Conservation (phyloP, 306 rosid species). For the Lupinus albus region DNA sequence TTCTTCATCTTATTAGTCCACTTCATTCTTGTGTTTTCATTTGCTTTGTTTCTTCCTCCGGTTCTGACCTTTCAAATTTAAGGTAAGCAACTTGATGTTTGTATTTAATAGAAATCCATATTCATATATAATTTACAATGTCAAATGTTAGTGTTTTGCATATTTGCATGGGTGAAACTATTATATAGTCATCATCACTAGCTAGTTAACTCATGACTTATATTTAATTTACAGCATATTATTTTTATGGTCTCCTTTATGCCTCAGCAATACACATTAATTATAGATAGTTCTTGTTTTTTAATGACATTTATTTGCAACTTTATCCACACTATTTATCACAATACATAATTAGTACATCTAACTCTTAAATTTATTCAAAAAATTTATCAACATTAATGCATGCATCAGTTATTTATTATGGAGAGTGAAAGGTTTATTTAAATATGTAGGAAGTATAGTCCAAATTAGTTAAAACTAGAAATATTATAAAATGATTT, state of each 20-base stretch:
- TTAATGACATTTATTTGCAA: neutral
- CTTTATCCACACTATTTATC: neutral
- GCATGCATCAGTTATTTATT: no score
- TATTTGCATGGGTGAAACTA: constrained; percentile 35
- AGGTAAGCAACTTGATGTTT: constrained; percentile 34
- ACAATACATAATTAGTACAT: constrained; percentile 21
- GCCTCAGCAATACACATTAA: constrained; percentile 10
- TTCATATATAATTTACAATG: constrained; percentile 41
- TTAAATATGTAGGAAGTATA: no score
- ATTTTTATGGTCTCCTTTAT: constrained; percentile 27
- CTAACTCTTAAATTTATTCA: no score
- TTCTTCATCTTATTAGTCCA: no score
- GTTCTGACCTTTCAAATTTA: constrained; percentile 13
- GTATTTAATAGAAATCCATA: constrained; percentile 14
- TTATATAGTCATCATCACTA: constrained; percentile 38
- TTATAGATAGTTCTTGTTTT: constrained; percentile 28
- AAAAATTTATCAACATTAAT: no score
- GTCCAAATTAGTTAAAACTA: no score
- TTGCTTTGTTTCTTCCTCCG: constrained; percentile 47
- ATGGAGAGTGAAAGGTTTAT: no score
- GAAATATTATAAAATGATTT: no score
- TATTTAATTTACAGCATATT: constrained; percentile 45
- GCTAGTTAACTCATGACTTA: neutral
- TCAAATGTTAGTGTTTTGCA: constrained; percentile 44
- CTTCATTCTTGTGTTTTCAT: no score